These are phyloP conservation scores for Salix purpurea DNA, from an alignment of 345 rosid species.

Conservation along the genomic window DNA sequence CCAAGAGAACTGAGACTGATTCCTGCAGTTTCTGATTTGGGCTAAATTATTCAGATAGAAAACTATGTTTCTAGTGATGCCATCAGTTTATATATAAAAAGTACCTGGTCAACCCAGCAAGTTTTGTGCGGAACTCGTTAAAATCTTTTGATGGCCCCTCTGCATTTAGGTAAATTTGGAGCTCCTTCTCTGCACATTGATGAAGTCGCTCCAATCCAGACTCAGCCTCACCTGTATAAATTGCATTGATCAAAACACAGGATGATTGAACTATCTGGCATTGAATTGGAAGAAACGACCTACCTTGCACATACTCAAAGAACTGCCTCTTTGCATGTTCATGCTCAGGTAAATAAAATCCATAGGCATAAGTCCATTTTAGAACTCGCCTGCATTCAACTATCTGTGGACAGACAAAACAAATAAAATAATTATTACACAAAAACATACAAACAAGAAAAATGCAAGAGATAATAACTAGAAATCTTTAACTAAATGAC, in stretches of 20 bases:
- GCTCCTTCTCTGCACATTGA: slow-evolving; percentile 88
- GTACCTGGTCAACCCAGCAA: slow-evolving; percentile 82
- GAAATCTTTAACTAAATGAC: background rate
- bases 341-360: slow-evolving; percentile 68
- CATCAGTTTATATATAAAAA: background rate
- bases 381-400: slow-evolving; percentile 85
- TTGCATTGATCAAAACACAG: slow-evolving; percentile 5
- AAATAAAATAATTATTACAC: background rate
- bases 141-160: slow-evolving; percentile 68
- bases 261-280: background rate
- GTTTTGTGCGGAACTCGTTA: slow-evolving; percentile 79
- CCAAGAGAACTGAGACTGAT: background rate
- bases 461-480: background rate
- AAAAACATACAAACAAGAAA: background rate
- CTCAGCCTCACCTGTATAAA: slow-evolving; percentile 71
- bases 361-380: slow-evolving; percentile 88
- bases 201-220: slow-evolving; percentile 85
- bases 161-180: slow-evolving; percentile 46
- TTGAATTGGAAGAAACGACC: slow-evolving; percentile 1
- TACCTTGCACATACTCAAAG: slow-evolving; percentile 86
- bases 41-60: background rate
- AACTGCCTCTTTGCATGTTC: slow-evolving; percentile 73
- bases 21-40: background rate
- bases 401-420: slow-evolving; percentile 40
- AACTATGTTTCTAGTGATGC: background rate